Base-by-base conservation (phyloP, 2,329 filamentous ascomycete genomes). In the Epichloe sibirici region DNA sequence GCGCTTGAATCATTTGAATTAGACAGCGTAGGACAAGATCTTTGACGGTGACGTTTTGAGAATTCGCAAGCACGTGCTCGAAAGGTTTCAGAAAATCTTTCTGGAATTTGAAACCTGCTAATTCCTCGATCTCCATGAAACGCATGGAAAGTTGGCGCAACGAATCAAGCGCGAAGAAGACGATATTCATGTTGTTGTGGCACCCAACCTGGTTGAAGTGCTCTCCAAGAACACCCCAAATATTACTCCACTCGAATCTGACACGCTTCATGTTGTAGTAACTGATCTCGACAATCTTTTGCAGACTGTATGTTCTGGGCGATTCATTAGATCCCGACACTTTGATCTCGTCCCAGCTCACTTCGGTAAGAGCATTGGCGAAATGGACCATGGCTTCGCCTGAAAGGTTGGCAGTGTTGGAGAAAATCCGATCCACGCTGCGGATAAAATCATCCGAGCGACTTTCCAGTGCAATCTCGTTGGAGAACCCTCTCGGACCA, bases 211-310 rank as follows among this genome's bases (percentile, higher is more conserved):
- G 85, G 67, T 97, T 97, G 76, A 99, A 98, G 65, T 99, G 94
- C 65, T 95, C 88, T 13, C 93, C 93, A n/a, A 99, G 78, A 1
- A 98, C 87, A 57, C 88, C 87, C 93, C 93, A 99, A 55, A 98
- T 95, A 61, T 86, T 91, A 12, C 87, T 94, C 93, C 93, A 98
- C 66, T 98, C 93, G 62, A 97, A 97, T 62, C 93, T 86, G 38
- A 98, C 91, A 75, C 93, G 84, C 54, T 88, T 90, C 93, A 98
- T 98, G 73, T 98, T 98, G 80, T 98, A 98, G 69, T 95, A 96
- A 67, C 89, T 95, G 68, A 98, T 97, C 69, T 98, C 93, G 15
- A 98, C 94, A 57, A 98, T 81, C 69, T 98, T 98, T 65, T 98
- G 93, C 56, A 98, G 73, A 71, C 90, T 96, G 76, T 96, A 98